A percentile compares a stretch with the other conserved stretches of the same genome.
phyloP scores from a whole-genome alignment of 176 grass and related monocot species.

The Bonia amplexicaulis region DNA sequence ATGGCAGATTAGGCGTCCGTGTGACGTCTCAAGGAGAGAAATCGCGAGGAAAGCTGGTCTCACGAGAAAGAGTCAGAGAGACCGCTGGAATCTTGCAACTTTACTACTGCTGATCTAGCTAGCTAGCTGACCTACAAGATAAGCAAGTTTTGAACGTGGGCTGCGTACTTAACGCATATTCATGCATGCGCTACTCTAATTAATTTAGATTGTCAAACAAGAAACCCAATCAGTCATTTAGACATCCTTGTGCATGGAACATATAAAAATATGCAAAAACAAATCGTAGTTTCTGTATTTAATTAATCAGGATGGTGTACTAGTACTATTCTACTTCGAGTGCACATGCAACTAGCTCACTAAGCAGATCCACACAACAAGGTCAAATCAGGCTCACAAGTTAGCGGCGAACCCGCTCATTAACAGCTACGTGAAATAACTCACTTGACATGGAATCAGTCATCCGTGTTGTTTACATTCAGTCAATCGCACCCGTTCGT shows the following conservation, averaged over 20 bases:
- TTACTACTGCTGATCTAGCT: background rate
- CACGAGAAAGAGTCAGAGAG: background rate
- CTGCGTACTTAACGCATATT: background rate
- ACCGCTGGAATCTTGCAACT: background rate
- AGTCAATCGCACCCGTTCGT: background rate
- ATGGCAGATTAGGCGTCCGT: background rate
- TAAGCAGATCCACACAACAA: background rate
- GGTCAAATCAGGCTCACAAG: background rate
- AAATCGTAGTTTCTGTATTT: background rate
- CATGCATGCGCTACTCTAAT: background rate
- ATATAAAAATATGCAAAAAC: background rate
- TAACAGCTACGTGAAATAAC: background rate
- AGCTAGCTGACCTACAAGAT: background rate
- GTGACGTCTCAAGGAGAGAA: background rate
- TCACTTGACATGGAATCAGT: no score
- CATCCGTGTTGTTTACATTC: background rate
- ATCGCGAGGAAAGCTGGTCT: background rate
- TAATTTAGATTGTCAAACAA: background rate
- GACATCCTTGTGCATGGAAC: background rate
- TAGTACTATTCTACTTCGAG: background rate
- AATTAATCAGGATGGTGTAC: background rate
- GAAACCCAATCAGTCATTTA: background rate
- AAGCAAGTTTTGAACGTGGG: background rate
- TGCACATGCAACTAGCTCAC: background rate
- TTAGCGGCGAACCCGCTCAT: background rate